phyloP scores from a whole-genome alignment of 2,329 filamentous ascomycete species.

The Corniculantispora saksenae region DNA sequence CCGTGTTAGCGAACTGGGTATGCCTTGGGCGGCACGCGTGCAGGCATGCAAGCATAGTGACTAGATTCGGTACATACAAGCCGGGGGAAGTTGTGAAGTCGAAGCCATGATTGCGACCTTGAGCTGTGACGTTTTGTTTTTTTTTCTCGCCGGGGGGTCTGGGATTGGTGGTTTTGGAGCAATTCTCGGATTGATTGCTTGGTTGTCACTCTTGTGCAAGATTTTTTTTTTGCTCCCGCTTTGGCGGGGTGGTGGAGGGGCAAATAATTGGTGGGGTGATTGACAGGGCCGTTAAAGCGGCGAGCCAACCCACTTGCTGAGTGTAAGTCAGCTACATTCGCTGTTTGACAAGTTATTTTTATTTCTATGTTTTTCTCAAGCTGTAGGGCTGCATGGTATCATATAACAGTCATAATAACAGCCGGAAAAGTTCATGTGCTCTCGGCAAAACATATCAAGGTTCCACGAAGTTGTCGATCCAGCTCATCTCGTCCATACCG shows the following conservation, averaged over 20 bases:
- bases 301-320: not conserved
- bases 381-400: no score
- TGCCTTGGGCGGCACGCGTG: not conserved
- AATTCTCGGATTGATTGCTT: slow-evolving; percentile 5
- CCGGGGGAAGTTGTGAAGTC: slow-evolving; percentile 21
- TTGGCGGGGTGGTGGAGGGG: slow-evolving; percentile 23
- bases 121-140: not conserved
- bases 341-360: not conserved
- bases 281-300: not conserved
- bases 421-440: no score
- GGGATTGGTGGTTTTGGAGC: not conserved
- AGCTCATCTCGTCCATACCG: slow-evolving; percentile 4
- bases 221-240: slow-evolving; percentile 9
- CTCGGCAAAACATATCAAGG: not conserved
- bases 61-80: slow-evolving; percentile 17
- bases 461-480: not conserved
- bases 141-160: slow-evolving; percentile 8
- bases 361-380: no score
- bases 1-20: not conserved
- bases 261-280: slow-evolving; percentile 17
- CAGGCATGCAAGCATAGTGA: not conserved
- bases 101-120: slow-evolving; percentile 17
- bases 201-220: slow-evolving; percentile 12
- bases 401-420: no score
- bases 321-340: not conserved